Base-by-base conservation (phyloP, 202 grass and related monocot species). In the Digitaria exilis region DNA sequence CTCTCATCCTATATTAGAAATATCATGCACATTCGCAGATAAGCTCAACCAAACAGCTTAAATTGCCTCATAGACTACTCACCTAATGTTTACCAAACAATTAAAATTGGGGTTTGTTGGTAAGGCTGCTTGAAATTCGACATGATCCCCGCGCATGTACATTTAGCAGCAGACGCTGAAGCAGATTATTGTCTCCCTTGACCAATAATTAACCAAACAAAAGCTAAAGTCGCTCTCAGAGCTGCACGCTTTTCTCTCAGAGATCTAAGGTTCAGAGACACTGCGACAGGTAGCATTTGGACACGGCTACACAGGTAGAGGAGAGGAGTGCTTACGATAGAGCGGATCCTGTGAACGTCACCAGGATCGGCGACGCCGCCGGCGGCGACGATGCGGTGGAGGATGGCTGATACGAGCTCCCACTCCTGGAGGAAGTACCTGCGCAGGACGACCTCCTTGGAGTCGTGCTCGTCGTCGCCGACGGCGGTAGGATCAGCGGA, bases 341-440 rank as follows among this genome's bases (percentile, higher is more conserved):
- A 98, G 48, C 89, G 87, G 87, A 98, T 98, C 91, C 88, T 93
- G 52, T 79, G 72, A 44, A 95, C 84, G 28, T 92, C 93, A 6
- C 87, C 80, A 44, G 88, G 87, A 6, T 89, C 82, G n/a, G 85
- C 52, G 51, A 87, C 65, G 74, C 95, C 92, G 37, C 87, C 93
- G 52, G 21, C 55, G 16, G 77, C 42, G 73, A 95, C 69, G 75
- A 98, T 92, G 63, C 86, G 87, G 70, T 46, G 19, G 87, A 98
- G 90, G n/a, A 95, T 87, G 65, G 46, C 50, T 54, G 90, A 84
- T n/a, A 95, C 83, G 15, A 90, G 55, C 75, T 92, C 85, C 96
- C 93, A 98, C 74, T 98, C 96, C 75, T 89, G 85, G 37, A 98
- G 88, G 85, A n/a, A 98, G 81, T 94, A 92, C 51, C 92, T 86